Conservation (phyloP, 202 grass and related monocot genomes). For the Brachypodium distachyon region DNA sequence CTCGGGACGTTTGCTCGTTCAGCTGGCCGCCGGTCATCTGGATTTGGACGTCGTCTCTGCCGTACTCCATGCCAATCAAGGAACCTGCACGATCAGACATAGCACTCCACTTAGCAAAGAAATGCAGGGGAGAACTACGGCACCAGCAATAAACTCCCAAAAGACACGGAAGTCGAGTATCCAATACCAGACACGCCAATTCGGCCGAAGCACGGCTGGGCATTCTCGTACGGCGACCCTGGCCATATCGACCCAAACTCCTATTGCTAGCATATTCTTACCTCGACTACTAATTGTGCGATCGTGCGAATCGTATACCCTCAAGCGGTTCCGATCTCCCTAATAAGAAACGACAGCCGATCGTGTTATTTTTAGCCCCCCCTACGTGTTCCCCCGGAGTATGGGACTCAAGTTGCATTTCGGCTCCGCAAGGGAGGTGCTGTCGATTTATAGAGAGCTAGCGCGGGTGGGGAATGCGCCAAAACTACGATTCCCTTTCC, state of each 20-base stretch:
- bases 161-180: conserved; percentile 24
- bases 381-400: not conserved
- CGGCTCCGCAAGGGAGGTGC: not conserved
- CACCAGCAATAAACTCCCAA: no score
- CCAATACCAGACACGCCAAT: conserved; percentile 45
- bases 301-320: not conserved
- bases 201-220: conserved; percentile 35
- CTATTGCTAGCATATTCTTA: not conserved
- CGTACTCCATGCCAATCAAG: conserved; percentile 12
- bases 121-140: no score
- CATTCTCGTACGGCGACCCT: conserved; percentile 27
- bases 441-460: conserved; percentile 28
- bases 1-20: not conserved
- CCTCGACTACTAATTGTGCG: not conserved
- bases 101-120: not conserved
- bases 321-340: not conserved
- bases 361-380: no score
- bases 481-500: not conserved
- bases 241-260: conserved; percentile 20
- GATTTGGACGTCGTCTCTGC: conserved; percentile 8
- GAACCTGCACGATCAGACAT: not conserved
- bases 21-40: not conserved
- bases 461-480: not conserved
- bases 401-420: not conserved
- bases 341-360: no score